Evolutionary conservation across 768 basidiomycete species (phyloP).

Genomic region (Grammothele lineata): DNA sequence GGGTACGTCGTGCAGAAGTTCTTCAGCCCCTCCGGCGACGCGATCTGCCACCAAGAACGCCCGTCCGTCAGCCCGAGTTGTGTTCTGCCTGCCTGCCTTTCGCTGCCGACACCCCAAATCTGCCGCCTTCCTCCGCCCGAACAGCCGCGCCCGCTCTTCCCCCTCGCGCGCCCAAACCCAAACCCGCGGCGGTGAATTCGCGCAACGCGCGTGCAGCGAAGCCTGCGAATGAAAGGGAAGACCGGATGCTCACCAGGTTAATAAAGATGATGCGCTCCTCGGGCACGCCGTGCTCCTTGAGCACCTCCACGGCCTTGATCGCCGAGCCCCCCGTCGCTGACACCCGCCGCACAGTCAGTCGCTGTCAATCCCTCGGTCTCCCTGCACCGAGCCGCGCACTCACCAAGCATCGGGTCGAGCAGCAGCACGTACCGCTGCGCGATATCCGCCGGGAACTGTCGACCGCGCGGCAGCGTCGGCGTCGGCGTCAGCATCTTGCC

Average conservation of each 20-base stretch:
- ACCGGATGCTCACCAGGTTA: conserved; percentile 64
- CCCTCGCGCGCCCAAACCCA: too few relatives aligned
- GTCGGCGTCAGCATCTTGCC: too few relatives aligned
- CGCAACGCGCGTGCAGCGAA: neutral
- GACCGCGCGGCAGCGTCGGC: too few relatives aligned
- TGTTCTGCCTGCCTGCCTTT: too few relatives aligned
- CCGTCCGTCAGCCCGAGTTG: too few relatives aligned
- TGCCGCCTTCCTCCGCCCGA: too few relatives aligned
- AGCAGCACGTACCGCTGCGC: conserved; percentile 87
- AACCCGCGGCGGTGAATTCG: too few relatives aligned
- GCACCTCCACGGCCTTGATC: conserved; percentile 94
- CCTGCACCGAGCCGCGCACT: conserved; percentile 17
- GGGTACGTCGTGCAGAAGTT: conserved; percentile 78
- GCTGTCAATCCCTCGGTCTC: neutral
- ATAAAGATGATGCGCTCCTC: conserved; percentile 95
- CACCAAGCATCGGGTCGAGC: conserved; percentile 96
- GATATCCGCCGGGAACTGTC: conserved; percentile 89
- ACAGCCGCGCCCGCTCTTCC: too few relatives aligned
- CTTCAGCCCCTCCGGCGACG: conserved; percentile 85
- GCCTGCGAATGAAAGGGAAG: neutral
- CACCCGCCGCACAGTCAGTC: conserved; percentile 16
- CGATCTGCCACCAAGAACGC: conserved; percentile 54
- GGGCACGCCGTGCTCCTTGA: conserved; percentile 87
- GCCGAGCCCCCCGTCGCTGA: conserved; percentile 94
- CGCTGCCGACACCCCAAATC: too few relatives aligned